A percentile compares a stretch with the other conserved stretches of the same genome.
phyloP scores from a whole-genome alignment of 306 rosid species.

The Vigna trinervia region DNA sequence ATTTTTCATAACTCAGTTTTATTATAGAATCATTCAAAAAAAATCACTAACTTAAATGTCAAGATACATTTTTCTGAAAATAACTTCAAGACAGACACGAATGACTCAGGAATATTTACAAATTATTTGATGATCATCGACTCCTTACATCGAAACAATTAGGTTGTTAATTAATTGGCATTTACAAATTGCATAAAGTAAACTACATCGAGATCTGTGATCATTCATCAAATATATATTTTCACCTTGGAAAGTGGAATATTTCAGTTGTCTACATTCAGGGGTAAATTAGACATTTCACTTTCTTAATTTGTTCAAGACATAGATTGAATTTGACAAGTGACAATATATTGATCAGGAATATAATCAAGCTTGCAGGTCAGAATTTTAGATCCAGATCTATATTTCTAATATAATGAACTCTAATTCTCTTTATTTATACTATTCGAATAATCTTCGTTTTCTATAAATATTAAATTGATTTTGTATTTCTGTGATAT shows the following conservation, averaged over 20 bases:
- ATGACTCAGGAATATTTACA: too few species aligned
- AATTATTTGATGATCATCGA: too few species aligned
- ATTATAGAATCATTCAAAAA: too few species aligned
- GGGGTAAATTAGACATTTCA: constrained; percentile 18
- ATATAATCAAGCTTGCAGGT: constrained; percentile 33
- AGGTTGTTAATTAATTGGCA: too few species aligned
- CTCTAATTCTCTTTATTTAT: neutral
- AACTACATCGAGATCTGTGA: constrained; percentile 22
- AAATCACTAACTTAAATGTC: too few species aligned
- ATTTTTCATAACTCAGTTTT: too few species aligned
- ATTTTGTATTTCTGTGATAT: neutral
- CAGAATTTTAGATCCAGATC: constrained; percentile 40
- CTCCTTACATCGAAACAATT: too few species aligned
- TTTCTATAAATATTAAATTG: neutral
- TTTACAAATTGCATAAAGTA: neutral
- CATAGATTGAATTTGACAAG: neutral
- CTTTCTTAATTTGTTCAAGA: constrained; percentile 10
- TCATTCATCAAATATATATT: neutral
- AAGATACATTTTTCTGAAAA: too few species aligned
- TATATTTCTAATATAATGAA: neutral
- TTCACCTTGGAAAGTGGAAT: neutral
- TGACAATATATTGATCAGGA: neutral
- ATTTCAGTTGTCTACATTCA: neutral
- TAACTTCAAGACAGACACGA: too few species aligned
- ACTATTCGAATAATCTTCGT: neutral